These are phyloP conservation scores for Salix suchowensis DNA, from an alignment of 345 rosid genomes.

Conservation along the genomic window DNA sequence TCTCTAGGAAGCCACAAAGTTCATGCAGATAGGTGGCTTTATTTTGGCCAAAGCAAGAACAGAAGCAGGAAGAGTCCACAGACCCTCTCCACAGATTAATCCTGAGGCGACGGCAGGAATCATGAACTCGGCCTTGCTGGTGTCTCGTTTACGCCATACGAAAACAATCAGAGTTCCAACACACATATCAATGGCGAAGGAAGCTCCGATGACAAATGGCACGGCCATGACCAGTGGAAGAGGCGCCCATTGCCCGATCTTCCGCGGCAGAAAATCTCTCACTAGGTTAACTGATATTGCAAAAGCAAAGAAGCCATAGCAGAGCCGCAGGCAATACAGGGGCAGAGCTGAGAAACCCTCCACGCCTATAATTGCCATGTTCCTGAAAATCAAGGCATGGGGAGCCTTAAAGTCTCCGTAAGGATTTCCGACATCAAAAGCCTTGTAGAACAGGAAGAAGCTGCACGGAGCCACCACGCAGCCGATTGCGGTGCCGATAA, in stretches of 20 bases:
- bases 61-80: slow-evolving; percentile 83
- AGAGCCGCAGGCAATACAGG: slow-evolving; percentile 49
- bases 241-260: slow-evolving; percentile 75
- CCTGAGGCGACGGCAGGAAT: slow-evolving; percentile 90
- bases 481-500: slow-evolving; percentile 69
- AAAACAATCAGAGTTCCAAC: slow-evolving; percentile 72
- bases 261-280: slow-evolving; percentile 53
- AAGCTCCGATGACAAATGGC: slow-evolving; percentile 85
- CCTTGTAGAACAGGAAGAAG: slow-evolving; percentile 84
- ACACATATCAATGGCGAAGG: slow-evolving; percentile 84
- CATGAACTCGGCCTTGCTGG: slow-evolving; percentile 62
- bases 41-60: slow-evolving; percentile 76
- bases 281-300: slow-evolving; percentile 60
- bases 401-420: slow-evolving; percentile 85
- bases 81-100: slow-evolving; percentile 83
- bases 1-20: slow-evolving; percentile 47
- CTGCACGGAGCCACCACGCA: slow-evolving; percentile 74
- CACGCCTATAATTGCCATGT: slow-evolving; percentile 65
- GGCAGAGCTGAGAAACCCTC: slow-evolving; percentile 66
- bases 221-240: slow-evolving; percentile 87
- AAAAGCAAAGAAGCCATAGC: slow-evolving; percentile 69
- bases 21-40: slow-evolving; percentile 87
- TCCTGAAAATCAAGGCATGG: slow-evolving; percentile 79
- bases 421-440: slow-evolving; percentile 86
- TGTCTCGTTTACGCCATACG: slow-evolving; percentile 49